phyloP scores from a whole-genome alignment of 805 yeast species.

The Saccharomycopsis sp. region DNA sequence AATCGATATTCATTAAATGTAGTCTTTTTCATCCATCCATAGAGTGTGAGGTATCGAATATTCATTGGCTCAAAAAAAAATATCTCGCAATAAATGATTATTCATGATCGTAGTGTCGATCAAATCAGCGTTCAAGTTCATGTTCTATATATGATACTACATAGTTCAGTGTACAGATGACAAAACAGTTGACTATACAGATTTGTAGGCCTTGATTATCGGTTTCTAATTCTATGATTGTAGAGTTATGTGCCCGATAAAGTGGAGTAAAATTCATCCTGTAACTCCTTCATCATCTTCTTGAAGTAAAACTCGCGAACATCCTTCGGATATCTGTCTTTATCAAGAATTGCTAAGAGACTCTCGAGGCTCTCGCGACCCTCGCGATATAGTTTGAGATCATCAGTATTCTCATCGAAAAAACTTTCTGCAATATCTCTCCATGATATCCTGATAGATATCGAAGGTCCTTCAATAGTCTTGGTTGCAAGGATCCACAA shows the following conservation, averaged over 20 bases:
- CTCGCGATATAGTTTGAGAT: slow-evolving; percentile 29
- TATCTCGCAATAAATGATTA: no score
- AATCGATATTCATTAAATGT: no score
- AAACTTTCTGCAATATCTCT: slow-evolving; percentile 24
- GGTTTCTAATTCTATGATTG: no score
- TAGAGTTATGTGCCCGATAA: no score
- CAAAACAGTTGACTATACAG: no score
- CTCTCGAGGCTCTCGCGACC: slow-evolving; percentile 25
- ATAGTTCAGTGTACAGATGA: neutral
- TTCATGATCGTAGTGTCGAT: no score
- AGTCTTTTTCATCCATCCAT: no score
- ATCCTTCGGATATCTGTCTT: slow-evolving; percentile 24
- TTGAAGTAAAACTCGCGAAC: slow-evolving; percentile 26
- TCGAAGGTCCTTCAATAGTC: slow-evolving; percentile 26
- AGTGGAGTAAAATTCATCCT: slow-evolving; percentile 11
- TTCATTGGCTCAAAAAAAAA: no score
- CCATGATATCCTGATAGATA: slow-evolving; percentile 33
- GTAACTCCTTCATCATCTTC: slow-evolving; percentile 27
- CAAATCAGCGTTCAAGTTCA: no score
- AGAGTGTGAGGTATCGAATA: no score
- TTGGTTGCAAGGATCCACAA: slow-evolving; percentile 34
- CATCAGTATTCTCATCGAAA: slow-evolving; percentile 31
- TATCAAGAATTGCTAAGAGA: slow-evolving; percentile 24
- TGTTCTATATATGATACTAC: neutral
- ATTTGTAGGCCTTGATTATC: no score